Evolutionary conservation across 495 filamentous ascomycete genomes (phyloP).

Genomic region (Sporormia fimetaria): DNA sequence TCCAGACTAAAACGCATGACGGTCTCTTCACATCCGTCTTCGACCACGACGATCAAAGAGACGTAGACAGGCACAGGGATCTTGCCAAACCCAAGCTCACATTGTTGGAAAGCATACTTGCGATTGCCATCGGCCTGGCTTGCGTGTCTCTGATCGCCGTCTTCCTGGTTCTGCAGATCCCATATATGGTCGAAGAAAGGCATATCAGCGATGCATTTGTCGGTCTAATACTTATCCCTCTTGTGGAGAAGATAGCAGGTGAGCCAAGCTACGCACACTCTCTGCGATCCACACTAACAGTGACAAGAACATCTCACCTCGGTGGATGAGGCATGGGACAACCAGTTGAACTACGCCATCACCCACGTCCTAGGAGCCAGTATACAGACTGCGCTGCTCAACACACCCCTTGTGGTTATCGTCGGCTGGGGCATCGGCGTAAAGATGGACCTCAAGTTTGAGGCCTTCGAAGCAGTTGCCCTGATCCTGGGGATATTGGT

Average conservation of each 20-base stretch:
- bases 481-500: slow-evolving; percentile 81
- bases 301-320: slow-evolving; percentile 67
- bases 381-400: slow-evolving; percentile 83
- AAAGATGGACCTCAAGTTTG: slow-evolving; percentile 71
- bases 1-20: slow-evolving; percentile 75
- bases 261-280: background rate
- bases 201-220: slow-evolving; percentile 52
- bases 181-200: slow-evolving; percentile 52
- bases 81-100: slow-evolving; percentile 60
- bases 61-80: slow-evolving; percentile 58
- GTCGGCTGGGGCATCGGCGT: slow-evolving; percentile 70
- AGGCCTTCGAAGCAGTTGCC: slow-evolving; percentile 77
- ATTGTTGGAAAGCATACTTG: slow-evolving; percentile 59
- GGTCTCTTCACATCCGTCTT: slow-evolving; percentile 63
- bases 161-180: slow-evolving; percentile 71
- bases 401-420: slow-evolving; percentile 71
- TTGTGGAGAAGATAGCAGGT: slow-evolving; percentile 76
- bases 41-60: slow-evolving; percentile 56
- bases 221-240: slow-evolving; percentile 49
- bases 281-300: slow-evolving; percentile 4
- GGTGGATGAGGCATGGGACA: slow-evolving; percentile 82
- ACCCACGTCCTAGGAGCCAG: slow-evolving; percentile 79
- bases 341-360: slow-evolving; percentile 82
- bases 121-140: slow-evolving; percentile 53
- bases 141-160: slow-evolving; percentile 73